Conservation (phyloP, 306 rosid species). For the Ormosia emarginata region DNA sequence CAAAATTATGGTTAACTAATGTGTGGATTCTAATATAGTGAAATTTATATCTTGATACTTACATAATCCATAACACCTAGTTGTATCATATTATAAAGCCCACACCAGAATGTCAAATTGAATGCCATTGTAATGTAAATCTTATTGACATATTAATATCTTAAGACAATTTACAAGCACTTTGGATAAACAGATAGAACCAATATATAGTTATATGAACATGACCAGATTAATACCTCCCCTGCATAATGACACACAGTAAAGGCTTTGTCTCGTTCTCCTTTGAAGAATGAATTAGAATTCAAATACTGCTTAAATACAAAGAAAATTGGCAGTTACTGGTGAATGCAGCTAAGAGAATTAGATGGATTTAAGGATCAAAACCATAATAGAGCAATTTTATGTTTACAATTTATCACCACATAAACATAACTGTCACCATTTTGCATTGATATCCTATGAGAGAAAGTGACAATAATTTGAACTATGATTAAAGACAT, state of each 20-base stretch:
- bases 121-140: neutral
- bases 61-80: neutral
- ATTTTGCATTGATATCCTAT: no score
- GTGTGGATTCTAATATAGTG: neutral
- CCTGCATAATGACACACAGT: conserved; percentile 93
- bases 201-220: neutral
- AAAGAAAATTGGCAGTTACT: no score
- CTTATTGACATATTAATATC: conserved; percentile 5
- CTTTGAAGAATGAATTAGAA: conserved; percentile 78
- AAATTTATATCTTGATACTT: neutral
- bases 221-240: conserved; percentile 67
- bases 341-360: no score
- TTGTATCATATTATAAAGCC: neutral
- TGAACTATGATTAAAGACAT: no score
- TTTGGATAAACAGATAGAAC: conserved; percentile 12
- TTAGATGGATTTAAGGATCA: no score
- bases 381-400: no score
- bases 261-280: conserved; percentile 86
- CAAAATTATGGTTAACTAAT: neutral
- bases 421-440: no score
- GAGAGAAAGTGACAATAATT: no score
- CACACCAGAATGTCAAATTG: neutral
- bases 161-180: conserved; percentile 3
- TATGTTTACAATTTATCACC: no score
- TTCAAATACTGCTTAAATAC: conserved; percentile 90